Evolutionary conservation across 116 monocot species (phyloP).

Genomic region (Papilionanthe hybrid): DNA sequence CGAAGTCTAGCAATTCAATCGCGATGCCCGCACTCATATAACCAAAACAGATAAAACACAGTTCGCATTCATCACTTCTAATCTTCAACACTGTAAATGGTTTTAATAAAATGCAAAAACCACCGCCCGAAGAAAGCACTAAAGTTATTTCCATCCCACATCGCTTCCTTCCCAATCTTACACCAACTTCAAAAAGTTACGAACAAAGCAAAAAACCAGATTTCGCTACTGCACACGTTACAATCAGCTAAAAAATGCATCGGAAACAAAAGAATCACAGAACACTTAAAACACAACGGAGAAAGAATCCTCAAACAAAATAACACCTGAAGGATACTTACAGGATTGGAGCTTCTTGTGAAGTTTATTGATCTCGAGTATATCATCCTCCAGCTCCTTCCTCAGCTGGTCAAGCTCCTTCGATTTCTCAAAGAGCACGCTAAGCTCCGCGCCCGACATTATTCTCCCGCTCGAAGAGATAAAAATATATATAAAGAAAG

Average conservation of each 20-base stretch:
- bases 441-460: conserved; percentile 49
- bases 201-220: neutral
- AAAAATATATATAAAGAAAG: too few species aligned
- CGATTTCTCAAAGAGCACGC: conserved; percentile 58
- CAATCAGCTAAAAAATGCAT: neutral
- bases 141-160: neutral
- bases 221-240: neutral
- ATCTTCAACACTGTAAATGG: neutral
- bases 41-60: neutral
- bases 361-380: conserved; percentile 76
- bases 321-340: conserved; percentile 3
- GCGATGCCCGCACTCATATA: neutral
- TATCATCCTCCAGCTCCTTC: conserved; percentile 78
- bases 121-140: neutral
- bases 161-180: neutral
- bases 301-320: neutral
- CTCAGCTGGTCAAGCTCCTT: conserved; percentile 91
- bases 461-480: neutral
- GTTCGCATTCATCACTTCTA: neutral
- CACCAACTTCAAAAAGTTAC: neutral
- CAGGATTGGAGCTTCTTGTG: conserved; percentile 78
- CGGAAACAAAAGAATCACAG: neutral
- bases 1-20: neutral
- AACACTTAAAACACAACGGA: neutral
- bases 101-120: neutral